These are phyloP conservation scores for Pestalotiopsis sp. DNA, from an alignment of 2,329 filamentous ascomycete species.

Conservation along the genomic window DNA sequence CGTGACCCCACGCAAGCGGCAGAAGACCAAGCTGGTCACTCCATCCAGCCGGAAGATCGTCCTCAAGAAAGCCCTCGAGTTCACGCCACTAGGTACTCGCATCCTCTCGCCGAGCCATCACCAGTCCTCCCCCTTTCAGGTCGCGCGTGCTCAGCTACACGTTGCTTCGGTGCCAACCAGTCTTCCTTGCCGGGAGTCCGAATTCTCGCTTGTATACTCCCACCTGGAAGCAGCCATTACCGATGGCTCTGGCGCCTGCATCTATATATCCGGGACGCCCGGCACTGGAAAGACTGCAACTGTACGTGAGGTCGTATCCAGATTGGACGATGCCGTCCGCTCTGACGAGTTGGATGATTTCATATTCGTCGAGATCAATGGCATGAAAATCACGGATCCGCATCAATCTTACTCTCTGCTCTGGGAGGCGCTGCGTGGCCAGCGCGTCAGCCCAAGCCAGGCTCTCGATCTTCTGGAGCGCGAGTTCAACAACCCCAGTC, in stretches of 20 bases:
- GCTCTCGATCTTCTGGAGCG: slow-evolving; percentile 88
- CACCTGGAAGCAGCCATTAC: slow-evolving; percentile 93
- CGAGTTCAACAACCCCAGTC: slow-evolving; percentile 90
- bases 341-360: slow-evolving; percentile 96
- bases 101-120: slow-evolving; percentile 76
- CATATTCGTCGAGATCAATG: slow-evolving; percentile 99
- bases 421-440: slow-evolving; percentile 94
- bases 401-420: slow-evolving; percentile 94
- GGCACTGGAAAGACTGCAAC: slow-evolving; percentile 98
- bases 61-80: slow-evolving; percentile 88
- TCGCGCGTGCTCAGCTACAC: slow-evolving; percentile 86
- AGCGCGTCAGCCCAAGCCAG: slow-evolving; percentile 89
- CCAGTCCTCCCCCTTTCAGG: slow-evolving; percentile 85
- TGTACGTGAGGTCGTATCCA: slow-evolving; percentile 89
- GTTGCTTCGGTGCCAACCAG: slow-evolving; percentile 90
- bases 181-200: slow-evolving; percentile 87
- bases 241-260: slow-evolving; percentile 91
- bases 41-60: slow-evolving; percentile 57
- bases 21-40: slow-evolving; percentile 49
- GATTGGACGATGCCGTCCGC: slow-evolving; percentile 83
- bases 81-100: slow-evolving; percentile 91
- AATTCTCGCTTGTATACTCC: slow-evolving; percentile 90
- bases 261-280: slow-evolving; percentile 98
- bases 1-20: slow-evolving; percentile 60
- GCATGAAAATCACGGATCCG: slow-evolving; percentile 98